Base-by-base conservation (phyloP, 164 flowering plant species). In the Malania oleifera region DNA sequence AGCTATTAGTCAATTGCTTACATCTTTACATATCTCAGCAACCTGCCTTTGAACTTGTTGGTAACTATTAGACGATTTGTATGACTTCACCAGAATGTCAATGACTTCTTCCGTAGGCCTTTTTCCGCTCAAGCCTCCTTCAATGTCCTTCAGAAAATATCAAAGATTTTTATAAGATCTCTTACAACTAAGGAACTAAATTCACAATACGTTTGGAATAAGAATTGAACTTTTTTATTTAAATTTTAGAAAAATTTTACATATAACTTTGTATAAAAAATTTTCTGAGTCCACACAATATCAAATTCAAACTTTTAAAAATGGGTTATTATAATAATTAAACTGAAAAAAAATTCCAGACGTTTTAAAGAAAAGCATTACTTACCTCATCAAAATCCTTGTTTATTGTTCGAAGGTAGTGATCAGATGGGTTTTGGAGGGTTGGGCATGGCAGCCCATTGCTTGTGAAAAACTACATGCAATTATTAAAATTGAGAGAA, bases 381-480 rank as follows among this genome's bases (percentile, higher is more conserved):
- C 52, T 66, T 60, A 85, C 96, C 76, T 68, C 61, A 46, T 85
- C 83, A 50, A 87, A 89, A 57, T 89, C 95, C 23, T 62, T 80
- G 77, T 89, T 89, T 56, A 89, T 80, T 11, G 79, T 82, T 69
- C 68, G 72, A 9, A 89, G 90, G 60, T 45, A 89, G 62, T 89
- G 95, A 75, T 87, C 97, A 0, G 95, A 80, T 6, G 97, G 97
- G 44, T 85, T 89, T 52, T 75, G 76, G 50, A 76, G 72, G 55
- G 61, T 64, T 2, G 97, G 90, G 72, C 90, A 87, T 7, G 87
- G 84, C 54, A 85, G 85, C 2, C 90, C 97, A 77, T 69, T 82
- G 27, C 17, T 13, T 8, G 84, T 70, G 37, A 85, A 89, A 55
- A 86, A 81, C 95, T 89, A 24, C 73, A 62, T 12, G 0, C 9